These are phyloP conservation scores for Jacaranda mimosifolia DNA, from an alignment of 257 asterid genomes.

Conservation along the genomic window DNA sequence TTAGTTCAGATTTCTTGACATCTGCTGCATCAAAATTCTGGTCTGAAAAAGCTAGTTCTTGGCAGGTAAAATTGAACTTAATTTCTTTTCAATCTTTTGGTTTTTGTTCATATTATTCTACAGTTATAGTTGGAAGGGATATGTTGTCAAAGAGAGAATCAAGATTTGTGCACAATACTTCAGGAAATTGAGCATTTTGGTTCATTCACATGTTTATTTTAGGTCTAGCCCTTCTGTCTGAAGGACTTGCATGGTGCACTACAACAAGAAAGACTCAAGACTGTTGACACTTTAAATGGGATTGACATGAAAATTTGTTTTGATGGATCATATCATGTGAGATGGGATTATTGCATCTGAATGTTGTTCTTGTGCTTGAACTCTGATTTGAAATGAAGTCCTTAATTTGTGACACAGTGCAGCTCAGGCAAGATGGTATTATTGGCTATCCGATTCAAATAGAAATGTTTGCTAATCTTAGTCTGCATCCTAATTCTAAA, in stretches of 20 bases:
- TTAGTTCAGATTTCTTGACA: constrained; percentile 64
- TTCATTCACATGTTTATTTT: background rate
- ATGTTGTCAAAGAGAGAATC: background rate
- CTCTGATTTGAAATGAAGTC: no score
- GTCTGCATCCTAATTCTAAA: no score
- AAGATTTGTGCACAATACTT: constrained; percentile 19
- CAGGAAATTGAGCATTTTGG: background rate
- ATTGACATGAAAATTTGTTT: background rate
- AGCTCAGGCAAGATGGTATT: no score
- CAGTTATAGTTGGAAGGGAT: constrained; percentile 14
- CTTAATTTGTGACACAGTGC: no score
- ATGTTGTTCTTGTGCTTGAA: no score
- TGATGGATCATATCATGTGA: background rate
- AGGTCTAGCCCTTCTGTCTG: no score
- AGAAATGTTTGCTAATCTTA: no score
- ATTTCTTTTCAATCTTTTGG: background rate
- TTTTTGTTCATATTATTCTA: constrained; percentile 15
- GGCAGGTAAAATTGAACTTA: constrained; percentile 67
- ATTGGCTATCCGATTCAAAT: no score
- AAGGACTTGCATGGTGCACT: no score
- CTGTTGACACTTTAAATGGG: no score
- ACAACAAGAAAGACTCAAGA: no score
- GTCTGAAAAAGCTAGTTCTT: constrained; percentile 73
- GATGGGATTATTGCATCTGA: no score
- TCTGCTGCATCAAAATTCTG: constrained; percentile 79